A percentile compares a stretch with the other conserved stretches of the same genome.
Conservation (phyloP, 2,329 filamentous ascomycete species). For the Fusarium concolor region DNA sequence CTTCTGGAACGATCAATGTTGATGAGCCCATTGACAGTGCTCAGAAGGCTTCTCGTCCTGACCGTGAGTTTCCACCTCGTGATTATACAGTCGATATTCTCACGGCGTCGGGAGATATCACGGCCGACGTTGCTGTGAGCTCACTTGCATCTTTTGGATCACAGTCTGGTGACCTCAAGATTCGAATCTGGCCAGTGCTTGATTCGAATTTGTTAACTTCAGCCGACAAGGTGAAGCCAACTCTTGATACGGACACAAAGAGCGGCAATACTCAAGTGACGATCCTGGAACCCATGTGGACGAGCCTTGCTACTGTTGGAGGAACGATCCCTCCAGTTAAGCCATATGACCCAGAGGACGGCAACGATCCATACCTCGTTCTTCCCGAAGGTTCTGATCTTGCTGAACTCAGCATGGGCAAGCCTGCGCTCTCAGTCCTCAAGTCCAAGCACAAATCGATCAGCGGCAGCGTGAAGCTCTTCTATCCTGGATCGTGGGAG, state of each 20-base stretch:
- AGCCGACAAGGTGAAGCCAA: slow-evolving; percentile 29
- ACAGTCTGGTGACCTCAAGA: slow-evolving; percentile 55
- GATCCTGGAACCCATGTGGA: slow-evolving; percentile 60
- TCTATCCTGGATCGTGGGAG: slow-evolving; percentile 63
- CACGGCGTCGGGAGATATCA: slow-evolving; percentile 60
- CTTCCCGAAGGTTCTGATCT: neutral
- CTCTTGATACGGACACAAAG: slow-evolving; percentile 57
- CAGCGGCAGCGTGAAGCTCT: slow-evolving; percentile 57
- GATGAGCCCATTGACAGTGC: slow-evolving; percentile 54
- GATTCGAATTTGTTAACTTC: slow-evolving; percentile 39
- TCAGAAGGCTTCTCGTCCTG: slow-evolving; percentile 28
- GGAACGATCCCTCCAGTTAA: slow-evolving; percentile 16
- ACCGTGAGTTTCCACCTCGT: slow-evolving; percentile 54
- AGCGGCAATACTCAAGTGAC: slow-evolving; percentile 56
- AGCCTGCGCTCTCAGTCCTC: slow-evolving; percentile 51
- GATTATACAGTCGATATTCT: slow-evolving; percentile 60
- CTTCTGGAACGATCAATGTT: slow-evolving; percentile 59
- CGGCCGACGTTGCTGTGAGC: slow-evolving; percentile 55
- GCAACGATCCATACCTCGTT: slow-evolving; percentile 38
- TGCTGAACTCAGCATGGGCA: neutral
- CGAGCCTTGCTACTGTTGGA: slow-evolving; percentile 29
- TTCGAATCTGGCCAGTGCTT: slow-evolving; percentile 59
- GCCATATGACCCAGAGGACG: slow-evolving; percentile 36
- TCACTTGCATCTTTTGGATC: slow-evolving; percentile 52
- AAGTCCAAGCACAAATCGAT: slow-evolving; percentile 57